Conservation (phyloP, 768 basidiomycete species). For the Panus rudis region DNA sequence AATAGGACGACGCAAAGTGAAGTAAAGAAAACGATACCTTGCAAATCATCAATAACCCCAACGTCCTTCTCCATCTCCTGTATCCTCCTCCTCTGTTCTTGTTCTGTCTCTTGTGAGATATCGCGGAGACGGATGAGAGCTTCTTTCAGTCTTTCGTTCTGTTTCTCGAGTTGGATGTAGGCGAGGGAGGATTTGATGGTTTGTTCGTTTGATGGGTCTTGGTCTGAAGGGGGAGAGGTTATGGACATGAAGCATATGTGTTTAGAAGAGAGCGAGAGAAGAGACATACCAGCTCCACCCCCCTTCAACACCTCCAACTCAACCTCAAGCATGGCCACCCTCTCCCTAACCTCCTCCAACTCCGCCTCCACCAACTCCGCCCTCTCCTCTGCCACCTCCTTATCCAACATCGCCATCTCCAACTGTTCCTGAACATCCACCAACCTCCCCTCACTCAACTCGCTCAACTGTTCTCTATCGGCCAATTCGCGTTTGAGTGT, state of each 20-base stretch:
- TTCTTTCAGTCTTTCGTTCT: constrained; percentile 93
- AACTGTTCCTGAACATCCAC: constrained; percentile 83
- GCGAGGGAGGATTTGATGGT: constrained; percentile 52
- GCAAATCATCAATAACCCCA: constrained; percentile 68
- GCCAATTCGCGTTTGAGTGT: constrained; percentile 69
- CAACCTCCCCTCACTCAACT: constrained; percentile 61
- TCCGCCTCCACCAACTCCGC: constrained; percentile 76
- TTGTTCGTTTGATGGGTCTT: constrained; percentile 23
- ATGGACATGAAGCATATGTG: not conserved
- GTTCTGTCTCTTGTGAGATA: constrained; percentile 79
- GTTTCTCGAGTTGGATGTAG: constrained; percentile 88
- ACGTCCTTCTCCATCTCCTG: constrained; percentile 88
- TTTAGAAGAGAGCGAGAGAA: not conserved
- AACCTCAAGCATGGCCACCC: constrained; percentile 70
- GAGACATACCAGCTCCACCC: constrained; percentile 28
- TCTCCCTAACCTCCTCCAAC: constrained; percentile 73
- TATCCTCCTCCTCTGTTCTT: constrained; percentile 74
- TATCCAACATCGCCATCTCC: constrained; percentile 93
- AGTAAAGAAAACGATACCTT: constrained; percentile 54
- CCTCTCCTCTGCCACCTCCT: constrained; percentile 93
- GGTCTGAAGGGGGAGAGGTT: no score
- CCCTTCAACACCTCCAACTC: constrained; percentile 77
- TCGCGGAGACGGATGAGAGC: constrained; percentile 87
- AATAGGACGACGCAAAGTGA: not conserved
- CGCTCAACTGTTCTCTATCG: constrained; percentile 69